phyloP scores from a whole-genome alignment of 23 red algal species.

The Cyanidium caldarium region DNA sequence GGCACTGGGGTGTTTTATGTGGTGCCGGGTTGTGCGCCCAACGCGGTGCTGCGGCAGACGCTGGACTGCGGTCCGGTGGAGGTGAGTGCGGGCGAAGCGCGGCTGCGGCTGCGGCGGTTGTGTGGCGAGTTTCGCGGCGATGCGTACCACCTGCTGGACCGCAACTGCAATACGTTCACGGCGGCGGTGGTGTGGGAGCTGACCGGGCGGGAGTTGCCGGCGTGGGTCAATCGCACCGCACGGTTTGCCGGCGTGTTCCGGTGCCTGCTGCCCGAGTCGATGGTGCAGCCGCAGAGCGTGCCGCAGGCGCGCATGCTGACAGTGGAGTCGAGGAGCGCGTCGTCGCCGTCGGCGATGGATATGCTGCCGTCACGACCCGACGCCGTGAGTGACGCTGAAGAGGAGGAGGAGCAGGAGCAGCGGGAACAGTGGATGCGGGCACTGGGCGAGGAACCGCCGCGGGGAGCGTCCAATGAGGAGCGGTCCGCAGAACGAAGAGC shows the following conservation, averaged over 20 bases:
- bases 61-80: not conserved
- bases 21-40: not conserved
- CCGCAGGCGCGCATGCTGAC: not conserved
- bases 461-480: too few species aligned
- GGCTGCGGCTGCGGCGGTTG: not conserved
- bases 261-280: not conserved
- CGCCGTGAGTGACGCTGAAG: too few species aligned
- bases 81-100: not conserved
- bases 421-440: too few species aligned
- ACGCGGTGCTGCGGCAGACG: not conserved
- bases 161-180: conserved; percentile 96
- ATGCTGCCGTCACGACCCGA: too few species aligned
- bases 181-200: conserved; percentile 1
- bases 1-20: not conserved
- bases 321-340: too few species aligned
- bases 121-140: conserved; percentile 7
- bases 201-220: not conserved
- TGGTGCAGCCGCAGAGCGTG: not conserved
- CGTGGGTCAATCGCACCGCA: conserved; percentile 1
- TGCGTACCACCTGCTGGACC: conserved; percentile 76
- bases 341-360: too few species aligned
- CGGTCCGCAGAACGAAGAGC: too few species aligned
- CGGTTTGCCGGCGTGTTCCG: not conserved
- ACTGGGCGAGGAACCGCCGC: too few species aligned
- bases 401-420: too few species aligned